phyloP scores from a whole-genome alignment of 495 filamentous ascomycete species.

The Cercophora sp. region DNA sequence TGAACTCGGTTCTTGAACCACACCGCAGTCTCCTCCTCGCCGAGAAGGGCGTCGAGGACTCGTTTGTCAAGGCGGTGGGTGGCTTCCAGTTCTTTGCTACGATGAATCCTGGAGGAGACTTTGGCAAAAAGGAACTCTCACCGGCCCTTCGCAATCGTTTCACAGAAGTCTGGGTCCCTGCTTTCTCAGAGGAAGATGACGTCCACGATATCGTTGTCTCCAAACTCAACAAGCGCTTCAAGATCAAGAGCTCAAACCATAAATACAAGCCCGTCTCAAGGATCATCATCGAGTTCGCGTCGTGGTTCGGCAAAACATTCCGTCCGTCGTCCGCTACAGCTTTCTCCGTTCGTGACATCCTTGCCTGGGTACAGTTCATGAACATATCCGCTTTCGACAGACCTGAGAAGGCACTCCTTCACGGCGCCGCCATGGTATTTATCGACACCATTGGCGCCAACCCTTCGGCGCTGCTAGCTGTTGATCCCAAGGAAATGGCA shows the following conservation, averaged over 20 bases:
- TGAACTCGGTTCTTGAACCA: slow-evolving; percentile 97
- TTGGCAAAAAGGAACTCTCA: slow-evolving; percentile 94
- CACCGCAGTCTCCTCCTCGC: slow-evolving; percentile 81
- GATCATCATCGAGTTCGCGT: slow-evolving; percentile 77
- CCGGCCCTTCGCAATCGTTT: slow-evolving; percentile 94
- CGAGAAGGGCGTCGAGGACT: slow-evolving; percentile 83
- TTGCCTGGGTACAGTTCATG: slow-evolving; percentile 92
- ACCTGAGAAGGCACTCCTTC: slow-evolving; percentile 51
- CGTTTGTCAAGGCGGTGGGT: slow-evolving; percentile 68
- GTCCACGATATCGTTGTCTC: slow-evolving; percentile 78
- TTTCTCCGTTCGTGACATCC: slow-evolving; percentile 83
- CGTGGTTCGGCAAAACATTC: slow-evolving; percentile 84
- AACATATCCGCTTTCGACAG: slow-evolving; percentile 53
- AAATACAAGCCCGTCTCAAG: slow-evolving; percentile 45
- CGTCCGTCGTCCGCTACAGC: slow-evolving; percentile 65
- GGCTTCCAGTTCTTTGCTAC: slow-evolving; percentile 96
- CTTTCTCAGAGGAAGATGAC: slow-evolving; percentile 75
- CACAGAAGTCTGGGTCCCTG: slow-evolving; percentile 97
- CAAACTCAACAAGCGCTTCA: slow-evolving; percentile 55
- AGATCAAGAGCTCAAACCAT: slow-evolving; percentile 6
- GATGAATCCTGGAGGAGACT: slow-evolving; percentile 99
- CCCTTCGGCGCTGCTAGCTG: slow-evolving; percentile 75
- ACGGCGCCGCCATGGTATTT: slow-evolving; percentile 93
- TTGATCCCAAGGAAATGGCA: slow-evolving; percentile 53
- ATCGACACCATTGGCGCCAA: slow-evolving; percentile 94